Evolutionary conservation across 1,284 basidiomycete species (phyloP), one percentile per base, ranked within the genome.

Genomic region (Waitea zeae): DNA sequence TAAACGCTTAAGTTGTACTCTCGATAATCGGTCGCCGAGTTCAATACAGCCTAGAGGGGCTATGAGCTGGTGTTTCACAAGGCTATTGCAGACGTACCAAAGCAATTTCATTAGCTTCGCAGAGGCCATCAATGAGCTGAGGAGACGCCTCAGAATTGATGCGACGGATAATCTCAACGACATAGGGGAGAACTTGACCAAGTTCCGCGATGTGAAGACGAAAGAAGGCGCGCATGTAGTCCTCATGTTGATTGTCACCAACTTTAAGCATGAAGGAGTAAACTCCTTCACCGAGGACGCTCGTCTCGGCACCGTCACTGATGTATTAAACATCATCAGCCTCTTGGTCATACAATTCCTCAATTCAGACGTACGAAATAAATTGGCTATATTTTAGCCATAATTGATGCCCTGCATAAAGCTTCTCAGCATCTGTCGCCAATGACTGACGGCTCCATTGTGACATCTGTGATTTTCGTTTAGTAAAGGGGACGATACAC

Each of bases 161-260:
- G 7, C 22, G 22, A 26, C 7, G 53, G 13, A 63, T 56, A 24
- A 65, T 51, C 32, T 66, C 62, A 27, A 59, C 51, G 32, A 76
- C 61, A 42, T 68, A 67, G 15, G 64, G 62, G 18, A 79, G 47
- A 2, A 83, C 43, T 20, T 53, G 53, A 2, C 70, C 76, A 2
- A 82, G 52, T 35, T 79, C 68, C 12, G 49, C 51, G 4, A 87
- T 70, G 40, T 75, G 66, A 17, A 66, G 58, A 30, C 82, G 67
- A 67, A 97, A 95, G 58, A 97, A 96, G 5, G 72, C 61, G 19
- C 92, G 70, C 41, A 89, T 70, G 17, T 76, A 57, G 48, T 95
- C 90, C 46, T 86, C 79, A 41, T 70, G 72, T 29, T 65, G 53
- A 1, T 53, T 60, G 41, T 73, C 64, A n/a, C 54, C 59, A 12